These are phyloP conservation scores for Maudiozyma humilis DNA, from an alignment of 1,139 yeast species.

Conservation along the genomic window DNA sequence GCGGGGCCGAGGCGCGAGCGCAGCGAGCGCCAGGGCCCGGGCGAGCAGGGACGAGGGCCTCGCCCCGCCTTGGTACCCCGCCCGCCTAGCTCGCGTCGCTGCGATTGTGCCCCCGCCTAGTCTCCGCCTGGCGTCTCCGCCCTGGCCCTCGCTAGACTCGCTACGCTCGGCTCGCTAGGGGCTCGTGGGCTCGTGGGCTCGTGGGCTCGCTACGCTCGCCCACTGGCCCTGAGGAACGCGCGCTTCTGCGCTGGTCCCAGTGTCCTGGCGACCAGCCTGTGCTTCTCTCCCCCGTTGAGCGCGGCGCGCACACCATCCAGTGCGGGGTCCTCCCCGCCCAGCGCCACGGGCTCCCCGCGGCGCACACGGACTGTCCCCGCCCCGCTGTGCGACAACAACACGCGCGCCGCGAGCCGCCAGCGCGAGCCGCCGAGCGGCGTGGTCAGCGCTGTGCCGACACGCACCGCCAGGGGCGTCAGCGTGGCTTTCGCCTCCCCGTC, in stretches of 20 bases:
- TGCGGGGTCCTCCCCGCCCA: slow-evolving; percentile 18
- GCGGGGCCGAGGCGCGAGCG: not conserved
- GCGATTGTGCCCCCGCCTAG: too few relatives aligned
- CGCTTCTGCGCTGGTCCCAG: slow-evolving; percentile 30
- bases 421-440: slow-evolving; percentile 26
- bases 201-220: too few relatives aligned
- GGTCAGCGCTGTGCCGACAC: slow-evolving; percentile 34
- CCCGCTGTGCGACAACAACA: slow-evolving; percentile 20
- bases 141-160: too few relatives aligned
- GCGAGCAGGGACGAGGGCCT: too few relatives aligned
- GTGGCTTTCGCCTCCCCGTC: not conserved
- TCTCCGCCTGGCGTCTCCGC: too few relatives aligned
- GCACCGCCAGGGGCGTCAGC: slow-evolving; percentile 35
- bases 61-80: too few relatives aligned
- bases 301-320: slow-evolving; percentile 30
- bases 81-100: too few relatives aligned
- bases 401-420: slow-evolving; percentile 14
- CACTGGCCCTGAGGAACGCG: slow-evolving; percentile 32
- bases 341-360: slow-evolving; percentile 2
- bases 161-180: too few relatives aligned
- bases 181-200: too few relatives aligned
- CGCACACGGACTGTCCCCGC: not conserved
- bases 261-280: slow-evolving; percentile 33
- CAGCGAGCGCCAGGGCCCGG: not conserved
- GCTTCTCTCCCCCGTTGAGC: slow-evolving; percentile 35